phyloP scores from a whole-genome alignment of 768 basidiomycete species.

The Coprinopsis strossmayeri region DNA sequence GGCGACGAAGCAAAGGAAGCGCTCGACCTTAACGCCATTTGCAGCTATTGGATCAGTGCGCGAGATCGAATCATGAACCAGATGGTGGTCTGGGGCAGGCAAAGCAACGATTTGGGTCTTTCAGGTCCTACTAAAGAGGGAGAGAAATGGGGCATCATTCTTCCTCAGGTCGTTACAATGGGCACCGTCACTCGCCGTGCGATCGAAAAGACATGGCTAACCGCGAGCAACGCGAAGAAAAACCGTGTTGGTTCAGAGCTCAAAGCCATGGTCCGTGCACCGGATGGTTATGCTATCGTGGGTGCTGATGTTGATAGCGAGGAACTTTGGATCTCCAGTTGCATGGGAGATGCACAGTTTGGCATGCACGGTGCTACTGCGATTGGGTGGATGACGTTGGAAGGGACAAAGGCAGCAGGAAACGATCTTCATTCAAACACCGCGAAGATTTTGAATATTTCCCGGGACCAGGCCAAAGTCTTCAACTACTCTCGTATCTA shows the following conservation, averaged over 20 bases:
- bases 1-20: constrained; percentile 78
- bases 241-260: constrained; percentile 98
- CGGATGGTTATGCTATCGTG: constrained; percentile 88
- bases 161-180: constrained; percentile 97
- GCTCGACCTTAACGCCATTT: constrained; percentile 86
- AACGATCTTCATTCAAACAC: constrained; percentile 98
- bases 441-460: constrained; percentile 86
- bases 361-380: constrained; percentile 95
- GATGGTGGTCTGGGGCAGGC: constrained; percentile 81
- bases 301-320: constrained; percentile 99
- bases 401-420: constrained; percentile 90
- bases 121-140: constrained; percentile 9
- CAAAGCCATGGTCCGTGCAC: constrained; percentile 96
- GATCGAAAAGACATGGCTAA: constrained; percentile 97
- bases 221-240: constrained; percentile 95
- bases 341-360: constrained; percentile 98
- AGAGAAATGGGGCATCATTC: constrained; percentile 79
- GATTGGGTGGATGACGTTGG: constrained; percentile 99
- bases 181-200: constrained; percentile 97
- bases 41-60: constrained; percentile 97
- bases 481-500: constrained; percentile 99
- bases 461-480: constrained; percentile 92
- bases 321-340: constrained; percentile 97
- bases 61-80: constrained; percentile 89
- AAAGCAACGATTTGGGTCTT: constrained; percentile 48